A percentile compares a stretch with the other conserved stretches of the same genome.
phyloP scores from a whole-genome alignment of 225 moss, liverwort and hornwort species.

The Climacium dendroides region DNA sequence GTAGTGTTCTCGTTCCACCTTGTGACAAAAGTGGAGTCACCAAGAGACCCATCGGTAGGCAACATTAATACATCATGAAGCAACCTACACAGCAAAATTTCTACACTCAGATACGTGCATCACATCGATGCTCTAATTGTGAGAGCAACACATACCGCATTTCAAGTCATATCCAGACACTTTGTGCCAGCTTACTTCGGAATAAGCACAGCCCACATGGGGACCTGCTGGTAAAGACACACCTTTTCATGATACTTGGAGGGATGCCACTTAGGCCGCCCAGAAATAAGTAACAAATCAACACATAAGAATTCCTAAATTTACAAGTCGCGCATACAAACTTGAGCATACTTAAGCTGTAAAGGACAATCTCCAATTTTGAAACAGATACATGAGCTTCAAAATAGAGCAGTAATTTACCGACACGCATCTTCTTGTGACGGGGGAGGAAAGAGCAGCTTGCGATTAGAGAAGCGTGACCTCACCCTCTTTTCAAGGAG shows the following conservation, averaged over 20 bases:
- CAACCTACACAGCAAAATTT: conserved; percentile 29
- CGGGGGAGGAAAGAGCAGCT: conserved; percentile 72
- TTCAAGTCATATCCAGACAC: neutral
- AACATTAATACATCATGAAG: conserved; percentile 69
- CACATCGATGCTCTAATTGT: neutral
- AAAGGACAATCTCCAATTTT: neutral
- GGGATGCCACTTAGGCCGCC: neutral
- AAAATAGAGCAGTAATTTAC: conserved; percentile 11
- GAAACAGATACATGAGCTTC: neutral
- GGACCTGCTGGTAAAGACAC: neutral
- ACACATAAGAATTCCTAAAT: neutral
- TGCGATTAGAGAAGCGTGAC: conserved; percentile 95
- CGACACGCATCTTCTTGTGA: conserved; percentile 39
- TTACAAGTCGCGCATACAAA: neutral
- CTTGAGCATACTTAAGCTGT: neutral
- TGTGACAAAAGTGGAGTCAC: conserved; percentile 20
- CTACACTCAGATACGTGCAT: neutral
- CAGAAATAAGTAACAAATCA: neutral
- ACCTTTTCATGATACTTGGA: neutral
- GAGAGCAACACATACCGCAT: neutral
- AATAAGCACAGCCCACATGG: neutral
- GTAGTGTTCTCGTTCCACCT: conserved; percentile 52
- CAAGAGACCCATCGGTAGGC: conserved; percentile 46
- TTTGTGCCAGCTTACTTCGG: neutral
- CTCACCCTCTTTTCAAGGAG: conserved; percentile 93